phyloP scores from a whole-genome alignment of 139 green algal genomes.

The Chlamydomonas applanata region DNA sequence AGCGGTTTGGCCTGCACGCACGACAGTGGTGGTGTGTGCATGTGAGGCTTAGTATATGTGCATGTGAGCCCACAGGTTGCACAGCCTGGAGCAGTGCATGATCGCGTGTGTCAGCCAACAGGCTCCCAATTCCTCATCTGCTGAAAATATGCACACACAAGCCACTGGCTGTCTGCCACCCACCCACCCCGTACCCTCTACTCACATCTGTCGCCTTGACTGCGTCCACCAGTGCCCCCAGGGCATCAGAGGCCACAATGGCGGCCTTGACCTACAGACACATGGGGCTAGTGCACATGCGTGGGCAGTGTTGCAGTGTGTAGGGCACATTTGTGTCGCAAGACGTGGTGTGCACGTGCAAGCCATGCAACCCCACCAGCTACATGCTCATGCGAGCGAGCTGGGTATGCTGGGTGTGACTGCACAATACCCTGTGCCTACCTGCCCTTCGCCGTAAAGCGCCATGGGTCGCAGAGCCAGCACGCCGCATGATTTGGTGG shows the following conservation, averaged over 20 bases:
- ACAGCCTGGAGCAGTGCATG: neutral
- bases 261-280: neutral
- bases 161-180: neutral
- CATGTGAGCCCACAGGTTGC: too few species aligned
- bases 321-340: too few species aligned
- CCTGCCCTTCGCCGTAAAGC: too few species aligned
- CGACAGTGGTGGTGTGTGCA: too few species aligned
- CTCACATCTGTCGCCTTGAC: conserved; percentile 6
- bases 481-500: conserved; percentile 5
- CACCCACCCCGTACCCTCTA: neutral
- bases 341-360: too few species aligned
- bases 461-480: neutral
- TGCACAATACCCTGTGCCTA: too few species aligned
- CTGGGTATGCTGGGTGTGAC: too few species aligned
- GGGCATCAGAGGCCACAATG: neutral
- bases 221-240: conserved; percentile 16
- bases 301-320: too few species aligned
- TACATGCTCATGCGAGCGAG: neutral
- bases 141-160: too few species aligned
- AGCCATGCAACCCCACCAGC: neutral
- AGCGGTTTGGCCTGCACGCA: too few species aligned
- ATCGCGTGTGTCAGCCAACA: neutral
- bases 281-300: too few species aligned
- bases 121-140: neutral
- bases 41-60: too few species aligned